Conservation (phyloP, 1,139 yeast species). For the Sugiyamaella neomexicana region DNA sequence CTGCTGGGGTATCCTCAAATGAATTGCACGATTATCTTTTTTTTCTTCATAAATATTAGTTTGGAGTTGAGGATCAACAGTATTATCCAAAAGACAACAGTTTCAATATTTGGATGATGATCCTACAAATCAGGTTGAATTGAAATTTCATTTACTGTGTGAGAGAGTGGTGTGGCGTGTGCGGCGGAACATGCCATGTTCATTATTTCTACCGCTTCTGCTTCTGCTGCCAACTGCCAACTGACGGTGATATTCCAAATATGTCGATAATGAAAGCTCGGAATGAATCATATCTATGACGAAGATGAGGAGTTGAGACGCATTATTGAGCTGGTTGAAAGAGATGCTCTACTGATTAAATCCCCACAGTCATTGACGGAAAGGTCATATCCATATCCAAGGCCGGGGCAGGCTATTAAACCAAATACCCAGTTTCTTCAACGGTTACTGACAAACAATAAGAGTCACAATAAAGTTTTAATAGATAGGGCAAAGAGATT, state of each 20-base stretch:
- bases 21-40: conserved; percentile 1
- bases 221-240: background rate
- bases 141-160: conserved; percentile 4
- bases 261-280: background rate
- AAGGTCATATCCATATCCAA: no score
- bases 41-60: conserved; percentile 4
- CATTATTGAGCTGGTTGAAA: conserved; percentile 23
- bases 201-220: background rate
- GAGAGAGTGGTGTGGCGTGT: background rate
- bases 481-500: background rate
- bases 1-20: background rate
- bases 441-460: conserved; percentile 7
- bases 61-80: background rate
- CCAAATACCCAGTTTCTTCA: conserved; percentile 14
- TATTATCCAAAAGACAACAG: no score
- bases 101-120: background rate
- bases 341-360: conserved; percentile 13
- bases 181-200: background rate
- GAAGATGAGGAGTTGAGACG: conserved; percentile 19
- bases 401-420: conserved; percentile 16
- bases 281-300: conserved; percentile 7
- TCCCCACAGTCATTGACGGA: background rate
- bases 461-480: conserved; percentile 5
- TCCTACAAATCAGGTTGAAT: conserved; percentile 7
- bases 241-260: no score